A percentile compares a stretch with the other conserved stretches of the same genome.
phyloP scores from a whole-genome alignment of 768 basidiomycete genomes.

The Mycena galopus region DNA sequence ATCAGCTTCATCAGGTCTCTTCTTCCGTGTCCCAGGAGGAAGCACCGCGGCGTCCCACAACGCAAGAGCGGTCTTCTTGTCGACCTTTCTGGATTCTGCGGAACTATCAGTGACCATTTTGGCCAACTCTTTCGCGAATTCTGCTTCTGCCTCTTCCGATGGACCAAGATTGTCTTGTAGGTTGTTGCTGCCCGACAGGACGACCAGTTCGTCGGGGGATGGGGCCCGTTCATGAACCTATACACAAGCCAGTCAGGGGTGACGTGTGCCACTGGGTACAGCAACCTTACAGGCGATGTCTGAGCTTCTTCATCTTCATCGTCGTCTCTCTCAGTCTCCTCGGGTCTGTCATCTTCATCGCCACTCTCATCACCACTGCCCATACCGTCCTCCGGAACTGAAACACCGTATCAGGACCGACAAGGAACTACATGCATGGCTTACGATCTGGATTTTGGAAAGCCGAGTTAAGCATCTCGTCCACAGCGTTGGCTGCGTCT shows the following conservation, averaged over 20 bases:
- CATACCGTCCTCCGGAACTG: constrained; percentile 55
- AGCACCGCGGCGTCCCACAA: constrained; percentile 92
- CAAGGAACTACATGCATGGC: constrained; percentile 34
- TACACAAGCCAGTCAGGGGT: background rate
- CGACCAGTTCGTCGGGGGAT: constrained; percentile 86
- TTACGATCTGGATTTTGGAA: constrained; percentile 71
- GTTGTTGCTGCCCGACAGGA: constrained; percentile 69
- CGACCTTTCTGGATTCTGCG: constrained; percentile 84
- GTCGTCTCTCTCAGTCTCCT: constrained; percentile 66
- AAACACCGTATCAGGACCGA: constrained; percentile 14
- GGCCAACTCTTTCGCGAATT: constrained; percentile 95
- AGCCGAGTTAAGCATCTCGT: constrained; percentile 85
- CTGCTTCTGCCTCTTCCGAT: constrained; percentile 90
- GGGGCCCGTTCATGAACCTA: constrained; percentile 78
- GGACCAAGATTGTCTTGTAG: constrained; percentile 83
- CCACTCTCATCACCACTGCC: constrained; percentile 72
- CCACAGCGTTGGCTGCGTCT: constrained; percentile 89
- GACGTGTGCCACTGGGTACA: background rate
- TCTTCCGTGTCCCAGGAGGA: constrained; percentile 74
- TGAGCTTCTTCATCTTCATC: constrained; percentile 70
- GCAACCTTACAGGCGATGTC: constrained; percentile 66
- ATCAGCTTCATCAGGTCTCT: constrained; percentile 70
- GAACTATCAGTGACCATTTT: constrained; percentile 94
- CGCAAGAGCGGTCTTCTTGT: constrained; percentile 87
- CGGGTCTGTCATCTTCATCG: constrained; percentile 70